Evolutionary conservation across 352 stramenopile genomes (phyloP).

Genomic region (Pelagophyceae sp.): DNA sequence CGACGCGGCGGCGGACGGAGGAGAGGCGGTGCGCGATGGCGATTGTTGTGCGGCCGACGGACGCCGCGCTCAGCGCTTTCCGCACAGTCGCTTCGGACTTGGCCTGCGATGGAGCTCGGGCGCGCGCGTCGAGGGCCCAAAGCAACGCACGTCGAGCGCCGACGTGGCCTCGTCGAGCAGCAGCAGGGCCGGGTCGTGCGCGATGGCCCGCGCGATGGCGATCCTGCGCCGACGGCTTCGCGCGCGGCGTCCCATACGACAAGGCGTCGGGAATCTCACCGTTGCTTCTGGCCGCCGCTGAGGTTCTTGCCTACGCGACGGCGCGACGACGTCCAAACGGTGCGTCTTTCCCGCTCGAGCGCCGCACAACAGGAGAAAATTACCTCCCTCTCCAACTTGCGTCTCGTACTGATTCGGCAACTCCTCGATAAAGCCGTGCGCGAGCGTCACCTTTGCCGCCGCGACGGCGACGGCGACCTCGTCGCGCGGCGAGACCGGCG

Average conservation of each 20-base stretch:
- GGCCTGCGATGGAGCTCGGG: conserved; percentile 40
- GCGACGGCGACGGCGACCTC: conserved; percentile 44
- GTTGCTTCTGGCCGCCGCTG: conserved; percentile 81
- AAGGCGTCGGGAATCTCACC: no score
- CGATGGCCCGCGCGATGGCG: conserved; percentile 76
- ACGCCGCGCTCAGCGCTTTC: conserved; percentile 41
- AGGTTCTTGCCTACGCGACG: conserved; percentile 76
- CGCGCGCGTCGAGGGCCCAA: no score
- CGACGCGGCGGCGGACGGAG: conserved; percentile 42
- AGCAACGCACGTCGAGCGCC: conserved; percentile 1
- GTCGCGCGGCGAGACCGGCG: no score
- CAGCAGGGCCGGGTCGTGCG: conserved; percentile 75
- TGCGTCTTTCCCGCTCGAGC: no score
- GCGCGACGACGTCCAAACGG: no score
- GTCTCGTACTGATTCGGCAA: conserved; percentile 75
- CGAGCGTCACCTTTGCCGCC: conserved; percentile 67
- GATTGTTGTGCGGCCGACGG: conserved; percentile 51
- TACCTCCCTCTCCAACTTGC: no score
- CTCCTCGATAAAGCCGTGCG: conserved; percentile 72
- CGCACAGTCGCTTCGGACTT: conserved; percentile 49
- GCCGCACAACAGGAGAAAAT: no score
- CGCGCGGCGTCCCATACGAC: no score
- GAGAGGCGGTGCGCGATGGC: conserved; percentile 63
- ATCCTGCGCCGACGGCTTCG: no score
- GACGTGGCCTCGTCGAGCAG: conserved; percentile 60